Percentiles rank a stretch among this genome's conserved stretches.
Evolutionary conservation across 805 yeast genomes (phyloP).

Genomic region (Jamesozyma spencerorum): DNA sequence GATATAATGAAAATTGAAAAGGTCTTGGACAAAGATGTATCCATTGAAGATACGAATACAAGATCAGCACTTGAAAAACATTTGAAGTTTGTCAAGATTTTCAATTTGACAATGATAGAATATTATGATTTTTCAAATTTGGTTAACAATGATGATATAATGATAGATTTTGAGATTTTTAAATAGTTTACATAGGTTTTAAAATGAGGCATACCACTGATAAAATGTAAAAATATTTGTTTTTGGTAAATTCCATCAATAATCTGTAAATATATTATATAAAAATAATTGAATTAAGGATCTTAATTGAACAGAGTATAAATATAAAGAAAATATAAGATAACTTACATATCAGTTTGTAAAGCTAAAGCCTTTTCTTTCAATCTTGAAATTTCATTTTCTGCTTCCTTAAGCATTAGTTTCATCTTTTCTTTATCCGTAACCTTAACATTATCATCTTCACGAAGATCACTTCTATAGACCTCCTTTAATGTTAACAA

Average conservation of each 20-base stretch:
- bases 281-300: too few relatives aligned
- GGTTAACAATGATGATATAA: conserved; percentile 12
- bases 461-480: conserved; percentile 24
- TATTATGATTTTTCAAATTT: conserved; percentile 18
- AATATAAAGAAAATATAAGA: background rate
- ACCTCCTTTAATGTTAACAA: conserved; percentile 55
- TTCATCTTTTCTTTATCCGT: conserved; percentile 42
- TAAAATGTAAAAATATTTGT: too few relatives aligned
- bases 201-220: too few relatives aligned
- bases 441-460: conserved; percentile 16
- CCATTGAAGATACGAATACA: conserved; percentile 6
- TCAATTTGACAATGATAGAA: conserved; percentile 23
- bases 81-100: conserved; percentile 13
- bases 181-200: too few relatives aligned
- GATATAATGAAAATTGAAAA: background rate
- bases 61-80: conserved; percentile 15
- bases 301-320: too few relatives aligned
- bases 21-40: background rate
- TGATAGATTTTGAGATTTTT: conserved; percentile 19
- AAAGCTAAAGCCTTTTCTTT: conserved; percentile 67
- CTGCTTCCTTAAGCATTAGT: conserved; percentile 49
- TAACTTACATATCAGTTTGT: conserved; percentile 41
- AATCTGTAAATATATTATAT: background rate
- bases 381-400: conserved; percentile 54
- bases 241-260: too few relatives aligned